A percentile compares a stretch with the other conserved stretches of the same genome.
These are phyloP conservation scores for Huntiella abstrusa DNA, from an alignment of 2,329 filamentous ascomycete species.

Conservation along the genomic window DNA sequence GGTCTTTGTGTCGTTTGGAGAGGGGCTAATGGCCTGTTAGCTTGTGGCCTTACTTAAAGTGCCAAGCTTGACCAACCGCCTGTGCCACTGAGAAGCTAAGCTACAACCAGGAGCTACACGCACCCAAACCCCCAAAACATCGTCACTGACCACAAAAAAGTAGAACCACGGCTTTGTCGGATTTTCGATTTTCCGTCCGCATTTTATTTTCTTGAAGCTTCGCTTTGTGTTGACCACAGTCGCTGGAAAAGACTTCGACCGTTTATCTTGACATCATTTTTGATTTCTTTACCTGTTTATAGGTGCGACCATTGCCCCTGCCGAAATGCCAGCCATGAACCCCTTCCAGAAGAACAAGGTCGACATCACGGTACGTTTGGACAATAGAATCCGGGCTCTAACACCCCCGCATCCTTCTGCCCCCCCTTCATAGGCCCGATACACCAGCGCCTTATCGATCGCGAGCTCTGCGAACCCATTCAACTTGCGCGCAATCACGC, in stretches of 20 bases:
- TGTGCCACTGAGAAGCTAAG: neutral
- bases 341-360: conserved; percentile 98
- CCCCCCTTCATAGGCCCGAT: conserved; percentile 1
- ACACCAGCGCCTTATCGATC: conserved; percentile 1
- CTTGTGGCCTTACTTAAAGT: neutral
- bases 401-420: neutral
- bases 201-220: neutral
- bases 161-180: neutral
- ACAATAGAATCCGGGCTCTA: neutral
- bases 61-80: neutral
- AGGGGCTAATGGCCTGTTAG: neutral
- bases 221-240: neutral
- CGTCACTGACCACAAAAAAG: neutral
- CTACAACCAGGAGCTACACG: neutral
- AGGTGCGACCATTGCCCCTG: neutral
- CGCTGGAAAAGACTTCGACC: neutral
- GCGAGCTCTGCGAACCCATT: neutral
- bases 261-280: neutral
- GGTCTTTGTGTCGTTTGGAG: neutral
- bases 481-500: conserved; percentile 1
- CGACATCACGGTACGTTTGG: conserved; percentile 65
- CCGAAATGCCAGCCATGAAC: conserved; percentile 44
- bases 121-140: neutral
- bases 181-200: neutral
- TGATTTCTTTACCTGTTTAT: neutral